Evolutionary conservation across 805 yeast species (phyloP).

Genomic region (Saturnispora quitensis): DNA sequence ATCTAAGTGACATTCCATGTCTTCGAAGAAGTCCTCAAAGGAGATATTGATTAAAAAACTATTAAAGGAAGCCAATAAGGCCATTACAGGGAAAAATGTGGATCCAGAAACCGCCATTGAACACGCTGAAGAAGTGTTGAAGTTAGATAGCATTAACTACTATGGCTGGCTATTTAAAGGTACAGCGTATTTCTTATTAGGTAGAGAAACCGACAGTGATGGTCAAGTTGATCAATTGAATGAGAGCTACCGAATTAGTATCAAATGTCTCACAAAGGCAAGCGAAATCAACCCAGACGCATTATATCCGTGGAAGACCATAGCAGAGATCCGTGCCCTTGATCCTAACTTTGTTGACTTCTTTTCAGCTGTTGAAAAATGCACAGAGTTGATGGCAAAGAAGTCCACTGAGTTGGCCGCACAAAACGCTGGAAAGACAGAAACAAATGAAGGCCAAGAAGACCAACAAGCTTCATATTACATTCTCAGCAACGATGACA

Average conservation of each 20-base stretch:
- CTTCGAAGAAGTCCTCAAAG: conserved; percentile 3
- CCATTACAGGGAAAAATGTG: conserved; percentile 48
- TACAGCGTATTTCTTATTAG: conserved; percentile 39
- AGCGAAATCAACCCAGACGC: conserved; percentile 41
- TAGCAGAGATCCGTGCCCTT: conserved; percentile 37
- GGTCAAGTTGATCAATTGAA: neutral
- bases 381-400: conserved; percentile 31
- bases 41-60: conserved; percentile 15
- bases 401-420: neutral
- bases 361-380: conserved; percentile 39
- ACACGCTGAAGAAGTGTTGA: conserved; percentile 45
- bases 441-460: neutral
- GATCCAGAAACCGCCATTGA: conserved; percentile 45
- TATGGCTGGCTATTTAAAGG: conserved; percentile 67
- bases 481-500: neutral
- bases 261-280: conserved; percentile 38
- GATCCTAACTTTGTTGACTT: conserved; percentile 33
- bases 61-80: conserved; percentile 41
- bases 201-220: conserved; percentile 34
- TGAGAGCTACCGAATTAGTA: neutral
- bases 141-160: conserved; percentile 47
- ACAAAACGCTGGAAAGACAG: neutral
- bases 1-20: neutral
- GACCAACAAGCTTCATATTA: neutral
- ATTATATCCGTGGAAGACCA: conserved; percentile 75